Base-by-base conservation (phyloP, 2,329 filamentous ascomycete genomes). In the Diaporthe sp. region DNA sequence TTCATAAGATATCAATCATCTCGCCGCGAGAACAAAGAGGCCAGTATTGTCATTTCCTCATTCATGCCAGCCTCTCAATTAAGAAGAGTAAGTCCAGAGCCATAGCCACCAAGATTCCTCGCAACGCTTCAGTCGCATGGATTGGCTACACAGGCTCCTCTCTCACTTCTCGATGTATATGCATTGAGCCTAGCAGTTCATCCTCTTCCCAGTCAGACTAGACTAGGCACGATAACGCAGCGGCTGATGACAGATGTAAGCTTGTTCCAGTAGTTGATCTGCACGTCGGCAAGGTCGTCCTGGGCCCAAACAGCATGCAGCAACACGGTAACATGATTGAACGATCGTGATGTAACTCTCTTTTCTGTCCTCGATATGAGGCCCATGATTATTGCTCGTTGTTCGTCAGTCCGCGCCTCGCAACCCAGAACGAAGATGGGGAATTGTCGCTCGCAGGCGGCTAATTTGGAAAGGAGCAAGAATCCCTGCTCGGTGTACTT, bases 331-430 rank as follows among this genome's bases (percentile, higher is more conserved):
- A 51, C 30, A n/a, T 66, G 44, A 4, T 51, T 66, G 63, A 66
- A 66, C 8, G 63, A 66, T 27, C 63, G 44, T 12, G 63, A 66
- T 17, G 63, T 37, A 22, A 27, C 10, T 10, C 15, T 51, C 30
- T 51, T 66, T 32, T 66, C 63, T 27, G 63, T 51, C 63, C 63
- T 66, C 30, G 30, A 66, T 47, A 66, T 51, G 22, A 66, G 13
- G 17, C 25, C 61, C 44, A 66, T 27, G 22, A 66, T 51, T 3
- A 22, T 39, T 3, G 13, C 44, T 27, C 63, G 63, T 22, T 65
- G 70, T 6, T 65, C 70, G 30, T 71, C 70, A 15, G 70, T 71
- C 19, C 56, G 70, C 6, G 70, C 70, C 56, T 65, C 56, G 19
- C 44, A 71, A 37, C 70, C 56, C 27, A 71, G 17, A 5, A 71